A percentile compares a stretch with the other conserved stretches of the same genome.
Evolutionary conservation across 768 basidiomycete species (phyloP).

Genomic region (Boletus reticulatus): DNA sequence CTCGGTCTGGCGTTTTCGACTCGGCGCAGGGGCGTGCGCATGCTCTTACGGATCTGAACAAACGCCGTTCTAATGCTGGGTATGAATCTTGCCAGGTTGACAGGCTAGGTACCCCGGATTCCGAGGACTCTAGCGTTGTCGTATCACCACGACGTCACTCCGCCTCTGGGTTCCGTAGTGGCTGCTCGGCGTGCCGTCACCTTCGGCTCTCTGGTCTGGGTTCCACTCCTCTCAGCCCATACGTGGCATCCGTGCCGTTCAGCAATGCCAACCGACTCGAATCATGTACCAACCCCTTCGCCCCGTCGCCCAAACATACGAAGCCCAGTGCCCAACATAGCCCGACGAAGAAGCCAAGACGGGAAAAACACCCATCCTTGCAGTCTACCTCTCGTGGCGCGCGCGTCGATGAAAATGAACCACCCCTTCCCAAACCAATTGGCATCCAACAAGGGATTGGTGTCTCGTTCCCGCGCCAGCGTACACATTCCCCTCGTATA

Average conservation of each 20-base stretch:
- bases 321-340: neutral
- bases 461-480: constrained; percentile 15
- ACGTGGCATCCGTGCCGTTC: neutral
- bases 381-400: neutral
- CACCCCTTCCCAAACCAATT: constrained; percentile 1
- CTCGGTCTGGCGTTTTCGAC: constrained; percentile 4
- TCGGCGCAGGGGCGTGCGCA: neutral
- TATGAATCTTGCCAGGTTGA: neutral
- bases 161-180: constrained; percentile 25
- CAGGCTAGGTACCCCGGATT: constrained; percentile 9
- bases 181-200: constrained; percentile 27
- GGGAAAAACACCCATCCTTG: neutral
- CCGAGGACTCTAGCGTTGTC: constrained; percentile 8
- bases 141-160: constrained; percentile 9
- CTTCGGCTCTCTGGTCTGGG: constrained; percentile 10
- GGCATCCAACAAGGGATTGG: constrained; percentile 1
- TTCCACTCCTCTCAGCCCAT: constrained; percentile 13
- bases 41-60: neutral
- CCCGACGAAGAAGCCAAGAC: constrained; percentile 6
- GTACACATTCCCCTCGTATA: constrained; percentile 7
- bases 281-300: neutral
- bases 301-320: neutral
- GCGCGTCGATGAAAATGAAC: constrained; percentile 20
- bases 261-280: neutral
- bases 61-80: constrained; percentile 1